Evolutionary conservation across 2,329 filamentous ascomycete species (phyloP).

Genomic region (Fusarium luffae): DNA sequence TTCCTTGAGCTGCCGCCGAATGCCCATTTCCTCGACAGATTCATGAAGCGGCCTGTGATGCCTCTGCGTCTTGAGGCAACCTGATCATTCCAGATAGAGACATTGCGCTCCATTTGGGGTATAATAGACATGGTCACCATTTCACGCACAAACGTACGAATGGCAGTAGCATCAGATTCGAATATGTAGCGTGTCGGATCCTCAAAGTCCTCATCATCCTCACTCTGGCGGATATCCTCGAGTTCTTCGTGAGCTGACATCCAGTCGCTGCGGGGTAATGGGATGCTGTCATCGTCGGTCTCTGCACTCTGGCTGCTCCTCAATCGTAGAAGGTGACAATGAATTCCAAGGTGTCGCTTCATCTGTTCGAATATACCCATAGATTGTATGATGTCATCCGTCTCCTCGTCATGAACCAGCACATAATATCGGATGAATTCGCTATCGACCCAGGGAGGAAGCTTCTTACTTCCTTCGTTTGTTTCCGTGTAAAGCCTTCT

Average conservation of each 20-base stretch:
- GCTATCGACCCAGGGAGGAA: slow-evolving; percentile 88
- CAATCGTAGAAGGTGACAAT: slow-evolving; percentile 90
- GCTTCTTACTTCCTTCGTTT: slow-evolving; percentile 76
- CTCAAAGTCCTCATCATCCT: slow-evolving; percentile 74
- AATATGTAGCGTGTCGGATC: slow-evolving; percentile 83
- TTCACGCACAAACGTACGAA: slow-evolving; percentile 90
- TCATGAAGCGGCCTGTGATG: slow-evolving; percentile 92
- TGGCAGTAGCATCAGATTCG: slow-evolving; percentile 89
- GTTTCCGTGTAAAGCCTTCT: slow-evolving; percentile 85
- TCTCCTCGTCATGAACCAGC: slow-evolving; percentile 94
- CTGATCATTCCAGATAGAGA: slow-evolving; percentile 96
- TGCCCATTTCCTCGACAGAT: slow-evolving; percentile 88
- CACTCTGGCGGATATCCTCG: slow-evolving; percentile 74
- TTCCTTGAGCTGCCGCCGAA: slow-evolving; percentile 77
- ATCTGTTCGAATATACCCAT: slow-evolving; percentile 96
- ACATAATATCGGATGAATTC: slow-evolving; percentile 97
- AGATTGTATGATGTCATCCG: slow-evolving; percentile 89
- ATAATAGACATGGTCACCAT: slow-evolving; percentile 95
- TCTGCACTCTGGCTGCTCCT: slow-evolving; percentile 86
- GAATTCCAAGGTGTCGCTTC: slow-evolving; percentile 97
- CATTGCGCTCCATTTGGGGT: slow-evolving; percentile 93
- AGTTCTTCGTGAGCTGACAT: slow-evolving; percentile 88
- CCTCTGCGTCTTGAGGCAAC: slow-evolving; percentile 90
- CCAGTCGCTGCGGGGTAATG: slow-evolving; percentile 87
- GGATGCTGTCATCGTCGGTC: slow-evolving; percentile 90